These are phyloP conservation scores for Botryosphaeria dothidea DNA, from an alignment of 2,329 filamentous ascomycete genomes.

Conservation along the genomic window DNA sequence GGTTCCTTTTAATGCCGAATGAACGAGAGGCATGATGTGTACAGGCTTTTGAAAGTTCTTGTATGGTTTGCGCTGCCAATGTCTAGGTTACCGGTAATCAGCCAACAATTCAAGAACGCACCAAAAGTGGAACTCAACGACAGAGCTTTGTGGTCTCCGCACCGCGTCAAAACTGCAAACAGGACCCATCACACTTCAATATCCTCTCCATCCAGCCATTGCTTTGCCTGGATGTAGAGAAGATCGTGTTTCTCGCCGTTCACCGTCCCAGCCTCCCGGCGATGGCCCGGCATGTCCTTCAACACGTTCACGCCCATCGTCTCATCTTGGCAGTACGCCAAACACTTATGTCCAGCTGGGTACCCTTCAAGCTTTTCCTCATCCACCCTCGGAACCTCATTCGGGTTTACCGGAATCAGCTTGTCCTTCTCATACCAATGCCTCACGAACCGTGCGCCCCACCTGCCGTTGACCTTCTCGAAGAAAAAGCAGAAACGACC, in stretches of 20 bases:
- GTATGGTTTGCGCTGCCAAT: too few species aligned
- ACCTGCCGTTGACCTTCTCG: constrained; percentile 36
- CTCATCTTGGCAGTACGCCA: neutral
- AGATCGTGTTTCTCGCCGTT: neutral
- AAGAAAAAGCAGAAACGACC: constrained; percentile 35
- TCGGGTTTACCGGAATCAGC: neutral
- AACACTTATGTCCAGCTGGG: neutral
- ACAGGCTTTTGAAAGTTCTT: too few species aligned
- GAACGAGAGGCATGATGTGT: too few species aligned
- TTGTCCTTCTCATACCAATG: neutral
- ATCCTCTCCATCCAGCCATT: neutral
- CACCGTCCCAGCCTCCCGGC: neutral
- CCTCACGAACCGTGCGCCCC: constrained; percentile 7
- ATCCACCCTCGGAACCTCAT: neutral
- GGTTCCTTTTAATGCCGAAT: too few species aligned
- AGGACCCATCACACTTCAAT: too few species aligned
- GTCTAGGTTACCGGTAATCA: too few species aligned
- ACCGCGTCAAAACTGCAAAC: too few species aligned
- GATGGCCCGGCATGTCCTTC: neutral
- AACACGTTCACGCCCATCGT: neutral
- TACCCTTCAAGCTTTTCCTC: neutral
- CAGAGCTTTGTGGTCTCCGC: too few species aligned
- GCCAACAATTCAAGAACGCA: too few species aligned
- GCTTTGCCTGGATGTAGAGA: neutral
- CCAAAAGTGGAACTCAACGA: too few species aligned